Percentiles rank a stretch among this genome's conserved stretches.
phyloP scores from a whole-genome alignment of 129 eudicot genomes.

The Flaveria brownii region DNA sequence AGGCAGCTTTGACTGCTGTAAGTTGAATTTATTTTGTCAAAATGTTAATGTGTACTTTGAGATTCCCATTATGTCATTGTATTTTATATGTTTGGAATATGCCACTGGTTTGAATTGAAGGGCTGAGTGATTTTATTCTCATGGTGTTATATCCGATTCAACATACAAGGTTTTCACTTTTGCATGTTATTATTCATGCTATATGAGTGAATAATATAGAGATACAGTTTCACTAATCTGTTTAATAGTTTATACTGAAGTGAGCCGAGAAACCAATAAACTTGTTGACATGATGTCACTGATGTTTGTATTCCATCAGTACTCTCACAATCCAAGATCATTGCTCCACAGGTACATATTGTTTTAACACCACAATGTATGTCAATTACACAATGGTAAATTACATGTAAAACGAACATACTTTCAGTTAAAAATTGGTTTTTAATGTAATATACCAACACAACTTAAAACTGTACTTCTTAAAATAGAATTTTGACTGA shows the following conservation, averaged over 20 bases:
- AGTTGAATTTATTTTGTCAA: constrained; percentile 39
- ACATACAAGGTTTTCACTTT: constrained; percentile 48
- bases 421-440: background rate
- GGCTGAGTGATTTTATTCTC: constrained; percentile 72
- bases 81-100: constrained; percentile 21
- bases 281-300: constrained; percentile 66
- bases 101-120: constrained; percentile 45
- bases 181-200: constrained; percentile 48
- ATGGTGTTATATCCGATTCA: constrained; percentile 58
- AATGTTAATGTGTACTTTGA: background rate
- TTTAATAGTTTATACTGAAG: constrained; percentile 43
- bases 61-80: background rate
- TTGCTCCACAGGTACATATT: constrained; percentile 47
- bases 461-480: background rate
- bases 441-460: background rate
- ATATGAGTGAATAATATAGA: constrained; percentile 56
- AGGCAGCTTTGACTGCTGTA: constrained; percentile 95
- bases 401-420: background rate
- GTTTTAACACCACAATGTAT: background rate
- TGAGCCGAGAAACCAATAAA: constrained; percentile 56
- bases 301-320: constrained; percentile 69
- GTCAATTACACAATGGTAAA: background rate
- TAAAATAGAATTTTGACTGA: background rate
- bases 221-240: constrained; percentile 52
- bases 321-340: constrained; percentile 56